These are phyloP conservation scores for Solanum arcanum DNA, from an alignment of 257 asterid species.

Conservation along the genomic window DNA sequence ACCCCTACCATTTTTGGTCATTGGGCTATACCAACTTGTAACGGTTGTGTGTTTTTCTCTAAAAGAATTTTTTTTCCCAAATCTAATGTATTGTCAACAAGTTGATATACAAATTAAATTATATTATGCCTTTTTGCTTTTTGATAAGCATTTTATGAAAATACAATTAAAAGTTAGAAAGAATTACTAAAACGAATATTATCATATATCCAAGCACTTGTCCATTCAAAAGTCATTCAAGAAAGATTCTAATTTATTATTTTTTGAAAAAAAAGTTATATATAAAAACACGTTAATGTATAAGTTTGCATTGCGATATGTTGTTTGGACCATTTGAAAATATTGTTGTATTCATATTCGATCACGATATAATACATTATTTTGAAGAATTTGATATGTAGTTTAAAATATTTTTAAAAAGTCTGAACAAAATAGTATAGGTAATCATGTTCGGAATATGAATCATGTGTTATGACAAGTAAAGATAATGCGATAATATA, in stretches of 20 bases:
- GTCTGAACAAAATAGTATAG: not conserved
- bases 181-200: not conserved
- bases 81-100: not conserved
- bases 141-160: not conserved
- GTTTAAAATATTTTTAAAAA: not conserved
- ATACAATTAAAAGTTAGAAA: not conserved
- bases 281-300: not conserved
- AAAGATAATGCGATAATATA: not conserved
- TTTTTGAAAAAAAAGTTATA: not conserved
- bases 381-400: not conserved
- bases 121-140: not conserved
- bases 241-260: not conserved
- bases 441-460: not conserved
- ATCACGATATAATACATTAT: not conserved
- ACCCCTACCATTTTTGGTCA: not conserved
- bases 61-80: not conserved
- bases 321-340: not conserved
- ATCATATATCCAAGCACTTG: not conserved
- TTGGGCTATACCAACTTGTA: not conserved
- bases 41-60: not conserved
- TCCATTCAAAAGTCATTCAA: not conserved
- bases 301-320: not conserved
- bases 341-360: rapidly evolving
- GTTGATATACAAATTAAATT: not conserved
- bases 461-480: not conserved